phyloP scores from a whole-genome alignment of 2,329 filamentous ascomycete genomes.

The Arthrobotrys sphaeroides region DNA sequence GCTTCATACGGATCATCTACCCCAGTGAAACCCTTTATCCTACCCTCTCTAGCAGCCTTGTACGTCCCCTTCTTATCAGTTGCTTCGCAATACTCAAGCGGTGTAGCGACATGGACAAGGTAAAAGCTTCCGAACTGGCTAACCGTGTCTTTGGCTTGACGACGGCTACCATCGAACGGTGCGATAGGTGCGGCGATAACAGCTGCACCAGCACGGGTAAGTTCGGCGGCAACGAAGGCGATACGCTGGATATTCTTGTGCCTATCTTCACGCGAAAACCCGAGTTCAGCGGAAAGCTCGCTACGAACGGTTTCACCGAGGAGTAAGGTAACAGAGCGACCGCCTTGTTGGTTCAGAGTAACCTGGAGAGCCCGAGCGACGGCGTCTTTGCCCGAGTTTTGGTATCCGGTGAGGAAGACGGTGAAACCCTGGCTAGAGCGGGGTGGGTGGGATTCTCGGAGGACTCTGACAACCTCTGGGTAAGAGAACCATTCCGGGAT shows the following conservation, averaged over 20 bases:
- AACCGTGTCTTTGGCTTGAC: constrained; percentile 82
- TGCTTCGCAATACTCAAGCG: constrained; percentile 91
- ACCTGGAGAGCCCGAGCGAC: constrained; percentile 95
- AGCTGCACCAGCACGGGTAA: constrained; percentile 89
- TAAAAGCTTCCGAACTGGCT: constrained; percentile 91
- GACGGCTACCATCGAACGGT: constrained; percentile 81
- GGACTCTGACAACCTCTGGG: constrained; percentile 95
- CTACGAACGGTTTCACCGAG: constrained; percentile 93
- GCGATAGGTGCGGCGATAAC: constrained; percentile 97
- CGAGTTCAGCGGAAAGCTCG: constrained; percentile 92
- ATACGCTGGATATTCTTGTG: constrained; percentile 96
- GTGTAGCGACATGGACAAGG: constrained; percentile 92
- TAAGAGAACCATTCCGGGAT: constrained; percentile 99
- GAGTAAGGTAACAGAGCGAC: constrained; percentile 90
- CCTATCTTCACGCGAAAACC: constrained; percentile 92
- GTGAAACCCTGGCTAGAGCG: constrained; percentile 95
- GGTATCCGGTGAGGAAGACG: constrained; percentile 95
- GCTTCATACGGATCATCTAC: constrained; percentile 96
- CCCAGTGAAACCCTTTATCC: constrained; percentile 98
- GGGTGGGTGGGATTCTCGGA: constrained; percentile 94
- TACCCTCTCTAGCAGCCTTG: constrained; percentile 79
- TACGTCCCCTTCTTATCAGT: constrained; percentile 95
- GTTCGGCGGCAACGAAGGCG: constrained; percentile 92
- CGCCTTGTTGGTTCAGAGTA: constrained; percentile 96
- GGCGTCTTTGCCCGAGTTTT: constrained; percentile 96